Evolutionary conservation across 257 asterid species (phyloP), one percentile per base, ranked within the genome.

Genomic region (Forsythia viridissima): DNA sequence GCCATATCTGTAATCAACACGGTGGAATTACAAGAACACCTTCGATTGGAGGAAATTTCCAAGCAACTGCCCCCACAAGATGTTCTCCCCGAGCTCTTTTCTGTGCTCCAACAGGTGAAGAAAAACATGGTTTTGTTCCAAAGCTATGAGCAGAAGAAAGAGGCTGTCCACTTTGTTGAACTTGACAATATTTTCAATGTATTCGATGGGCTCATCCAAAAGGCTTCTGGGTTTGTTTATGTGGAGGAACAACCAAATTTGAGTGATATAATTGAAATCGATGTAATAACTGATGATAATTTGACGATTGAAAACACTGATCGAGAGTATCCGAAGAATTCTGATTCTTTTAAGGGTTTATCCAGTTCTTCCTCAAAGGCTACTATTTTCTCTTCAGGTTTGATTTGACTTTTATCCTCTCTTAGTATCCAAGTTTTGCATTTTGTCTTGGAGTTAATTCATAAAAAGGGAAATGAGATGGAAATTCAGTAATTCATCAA

Each of bases 91-190:
- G 90, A 91, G 44, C 83, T 93, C 1, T 93, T 84, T 43, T 52
- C 89, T 63, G 84, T 91, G 69, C 79, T 90, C 46, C 89, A 78
- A 55, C 80, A 92, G 63, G 87, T 83, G 48, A 88, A 77, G 87
- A 88, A 84, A 70, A 70, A 85, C 73, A 80, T 77, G 90, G 92
- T 85, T 40, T 20, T 79, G 61, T 91, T 90, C 18, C 76, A 75
- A 52, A 82, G 91, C 78, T 85, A 76, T 70, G 91, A 92, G 78
- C 90, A 88, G 85, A 82, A 83, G 86, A 91, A 88, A 80, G 97
- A 89, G 85, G 93, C 97, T 39, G 79, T 79, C 74, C 82, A 86
- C 59, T 80, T 92, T 77, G 73, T 92, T 73, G 95, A 92, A 79
- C 80, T 86, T 72, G 94, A 93, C 70, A 80, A 84, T 73, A 77